These are phyloP conservation scores for Rhizopogon sp. DNA, from an alignment of 768 basidiomycete genomes.

Conservation along the genomic window DNA sequence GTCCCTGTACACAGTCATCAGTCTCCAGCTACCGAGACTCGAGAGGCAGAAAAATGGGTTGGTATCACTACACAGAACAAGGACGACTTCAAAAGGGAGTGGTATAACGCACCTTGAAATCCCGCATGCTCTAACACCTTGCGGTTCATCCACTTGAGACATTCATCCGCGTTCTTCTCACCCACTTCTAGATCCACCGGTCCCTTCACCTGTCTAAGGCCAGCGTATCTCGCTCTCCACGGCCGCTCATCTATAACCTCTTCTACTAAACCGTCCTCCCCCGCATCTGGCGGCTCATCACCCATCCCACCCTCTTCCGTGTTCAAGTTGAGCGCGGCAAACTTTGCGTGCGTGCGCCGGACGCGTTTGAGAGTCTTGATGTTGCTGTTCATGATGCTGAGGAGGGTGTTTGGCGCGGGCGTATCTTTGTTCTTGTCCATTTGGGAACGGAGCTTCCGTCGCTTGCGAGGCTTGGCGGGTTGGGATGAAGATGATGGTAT, in stretches of 20 bases:
- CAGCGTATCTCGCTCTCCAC: constrained; percentile 35
- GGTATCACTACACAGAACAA: not conserved
- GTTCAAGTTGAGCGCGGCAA: constrained; percentile 47
- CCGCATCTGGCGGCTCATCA: constrained; percentile 30
- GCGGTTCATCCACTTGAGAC: constrained; percentile 63
- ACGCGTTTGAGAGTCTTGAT: constrained; percentile 71
- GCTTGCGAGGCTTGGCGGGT: constrained; percentile 3
- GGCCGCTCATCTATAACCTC: constrained; percentile 53
- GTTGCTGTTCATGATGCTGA: constrained; percentile 72
- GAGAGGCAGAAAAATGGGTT: too few species aligned
- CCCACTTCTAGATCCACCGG: constrained; percentile 48
- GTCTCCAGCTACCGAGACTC: not conserved
- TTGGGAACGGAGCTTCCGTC: constrained; percentile 13
- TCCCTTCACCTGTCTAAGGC: constrained; percentile 7
- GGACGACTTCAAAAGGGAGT: not conserved
- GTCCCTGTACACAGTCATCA: constrained; percentile 43
- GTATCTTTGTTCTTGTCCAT: constrained; percentile 8
- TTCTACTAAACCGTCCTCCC: constrained; percentile 21
- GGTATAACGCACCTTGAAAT: constrained; percentile 70
- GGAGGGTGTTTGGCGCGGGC: constrained; percentile 39
- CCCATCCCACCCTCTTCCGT: constrained; percentile 29
- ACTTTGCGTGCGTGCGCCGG: constrained; percentile 67
- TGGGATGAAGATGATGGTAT: constrained; percentile 19
- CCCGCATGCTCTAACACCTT: constrained; percentile 88
- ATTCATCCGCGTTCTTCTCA: constrained; percentile 53